phyloP scores from a whole-genome alignment of 1,139 yeast genomes.

The Candida tropicalis region DNA sequence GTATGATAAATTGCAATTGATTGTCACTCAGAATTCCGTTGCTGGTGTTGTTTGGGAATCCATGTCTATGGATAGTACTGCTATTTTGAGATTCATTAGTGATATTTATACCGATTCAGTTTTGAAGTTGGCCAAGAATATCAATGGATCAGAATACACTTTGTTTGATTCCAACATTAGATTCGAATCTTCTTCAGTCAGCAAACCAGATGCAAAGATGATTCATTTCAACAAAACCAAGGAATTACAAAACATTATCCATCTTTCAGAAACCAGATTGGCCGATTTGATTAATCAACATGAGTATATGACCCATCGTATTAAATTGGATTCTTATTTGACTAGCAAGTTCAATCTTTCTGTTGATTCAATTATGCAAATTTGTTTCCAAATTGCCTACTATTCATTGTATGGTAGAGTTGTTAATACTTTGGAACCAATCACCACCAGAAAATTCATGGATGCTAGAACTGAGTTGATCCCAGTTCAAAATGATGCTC shows the following conservation, averaged over 20 bases:
- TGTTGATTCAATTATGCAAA: constrained; percentile 68
- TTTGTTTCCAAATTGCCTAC: constrained; percentile 69
- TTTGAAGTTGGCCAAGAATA: constrained; percentile 67
- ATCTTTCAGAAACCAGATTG: constrained; percentile 72
- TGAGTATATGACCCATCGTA: constrained; percentile 50
- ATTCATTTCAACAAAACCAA: constrained; percentile 55
- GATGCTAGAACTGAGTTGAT: constrained; percentile 72
- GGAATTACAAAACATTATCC: constrained; percentile 51
- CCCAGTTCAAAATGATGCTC: constrained; percentile 59
- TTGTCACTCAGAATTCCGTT: constrained; percentile 68
- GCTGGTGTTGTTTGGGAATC: constrained; percentile 80
- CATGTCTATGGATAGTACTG: constrained; percentile 78
- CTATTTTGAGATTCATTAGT: constrained; percentile 70
- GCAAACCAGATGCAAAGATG: constrained; percentile 45
- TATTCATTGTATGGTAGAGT: constrained; percentile 73
- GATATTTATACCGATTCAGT: constrained; percentile 78
- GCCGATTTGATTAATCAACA: constrained; percentile 78
- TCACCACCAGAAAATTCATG: constrained; percentile 67
- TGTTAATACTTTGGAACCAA: constrained; percentile 71
- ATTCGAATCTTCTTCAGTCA: constrained; percentile 38
- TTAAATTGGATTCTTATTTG: constrained; percentile 48
- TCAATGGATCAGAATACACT: constrained; percentile 71
- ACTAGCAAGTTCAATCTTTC: constrained; percentile 55
- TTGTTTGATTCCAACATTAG: constrained; percentile 50
- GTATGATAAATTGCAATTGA: constrained; percentile 75